phyloP scores from a whole-genome alignment of 2,329 filamentous ascomycete species.

The Microsporum ferrugineum region DNA sequence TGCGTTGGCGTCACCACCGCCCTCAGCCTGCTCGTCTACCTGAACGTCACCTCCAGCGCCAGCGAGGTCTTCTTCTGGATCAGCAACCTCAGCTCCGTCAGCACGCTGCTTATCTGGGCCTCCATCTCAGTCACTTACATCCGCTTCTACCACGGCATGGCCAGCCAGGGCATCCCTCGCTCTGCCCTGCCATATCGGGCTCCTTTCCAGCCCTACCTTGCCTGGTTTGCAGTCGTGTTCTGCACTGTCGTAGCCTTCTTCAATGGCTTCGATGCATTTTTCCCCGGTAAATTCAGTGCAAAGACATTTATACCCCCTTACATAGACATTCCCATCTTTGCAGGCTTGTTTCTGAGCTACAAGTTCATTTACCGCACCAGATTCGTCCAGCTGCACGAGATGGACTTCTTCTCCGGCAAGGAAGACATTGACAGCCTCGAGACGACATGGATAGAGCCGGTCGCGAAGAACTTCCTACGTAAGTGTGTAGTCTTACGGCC shows the following conservation, averaged over 20 bases:
- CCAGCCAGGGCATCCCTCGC: slow-evolving; percentile 54
- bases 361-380: slow-evolving; percentile 11
- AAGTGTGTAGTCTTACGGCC: slow-evolving; percentile 5
- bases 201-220: slow-evolving; percentile 54
- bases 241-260: slow-evolving; percentile 49
- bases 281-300: slow-evolving; percentile 15
- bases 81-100: slow-evolving; percentile 14
- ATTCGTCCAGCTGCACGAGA: slow-evolving; percentile 14
- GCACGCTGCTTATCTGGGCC: slow-evolving; percentile 11
- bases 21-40: slow-evolving; percentile 11
- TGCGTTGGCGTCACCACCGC: slow-evolving; percentile 10
- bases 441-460: slow-evolving; percentile 22
- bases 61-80: slow-evolving; percentile 15
- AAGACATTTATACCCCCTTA: slow-evolving; percentile 16
- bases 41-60: slow-evolving; percentile 11
- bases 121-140: slow-evolving; percentile 44
- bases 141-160: slow-evolving; percentile 55
- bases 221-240: slow-evolving; percentile 48
- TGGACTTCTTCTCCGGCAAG: slow-evolving; percentile 29
- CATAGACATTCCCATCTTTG: slow-evolving; percentile 17
- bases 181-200: slow-evolving; percentile 55
- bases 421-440: slow-evolving; percentile 19
- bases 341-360: slow-evolving; percentile 13
- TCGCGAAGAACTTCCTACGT: slow-evolving; percentile 23
- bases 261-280: slow-evolving; percentile 45